phyloP scores from a whole-genome alignment of 805 yeast genomes.

The Yarrowia bubula region DNA sequence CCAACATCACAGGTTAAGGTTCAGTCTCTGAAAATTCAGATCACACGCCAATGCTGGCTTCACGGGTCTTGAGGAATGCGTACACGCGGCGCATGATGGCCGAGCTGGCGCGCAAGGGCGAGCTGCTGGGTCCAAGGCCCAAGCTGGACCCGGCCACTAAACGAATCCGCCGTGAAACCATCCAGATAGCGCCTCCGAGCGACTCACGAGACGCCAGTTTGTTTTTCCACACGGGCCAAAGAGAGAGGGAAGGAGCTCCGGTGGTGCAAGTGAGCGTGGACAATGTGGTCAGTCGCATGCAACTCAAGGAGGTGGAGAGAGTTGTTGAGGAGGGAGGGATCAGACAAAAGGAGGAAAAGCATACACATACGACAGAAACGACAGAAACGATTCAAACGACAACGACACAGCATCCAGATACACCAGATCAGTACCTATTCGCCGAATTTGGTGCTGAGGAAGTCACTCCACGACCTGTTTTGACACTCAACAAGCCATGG shows the following conservation, averaged over 20 bases:
- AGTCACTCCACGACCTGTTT: background rate
- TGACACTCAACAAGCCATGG: background rate
- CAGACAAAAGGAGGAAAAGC: no score
- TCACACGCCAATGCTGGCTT: conserved; percentile 20
- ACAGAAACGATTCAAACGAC: background rate
- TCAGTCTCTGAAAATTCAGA: background rate
- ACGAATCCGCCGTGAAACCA: background rate
- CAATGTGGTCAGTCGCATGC: background rate
- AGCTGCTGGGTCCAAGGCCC: conserved; percentile 11
- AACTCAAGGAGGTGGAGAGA: background rate
- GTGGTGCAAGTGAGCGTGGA: background rate
- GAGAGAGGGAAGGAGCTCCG: background rate
- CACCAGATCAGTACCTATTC: no score
- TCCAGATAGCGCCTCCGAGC: conserved; percentile 3
- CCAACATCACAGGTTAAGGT: no score
- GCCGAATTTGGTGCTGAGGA: background rate
- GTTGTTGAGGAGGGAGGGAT: background rate
- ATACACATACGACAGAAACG: no score
- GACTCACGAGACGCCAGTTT: background rate
- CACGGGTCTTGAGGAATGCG: conserved; percentile 24
- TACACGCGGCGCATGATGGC: conserved; percentile 21
- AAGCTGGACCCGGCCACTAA: background rate
- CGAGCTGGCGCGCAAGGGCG: conserved; percentile 17
- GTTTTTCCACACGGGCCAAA: background rate
- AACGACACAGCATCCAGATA: background rate